A percentile compares a stretch with the other conserved stretches of the same genome.
These are phyloP conservation scores for Aspergillus sojae DNA, from an alignment of 2,329 filamentous ascomycete genomes.

Conservation along the genomic window DNA sequence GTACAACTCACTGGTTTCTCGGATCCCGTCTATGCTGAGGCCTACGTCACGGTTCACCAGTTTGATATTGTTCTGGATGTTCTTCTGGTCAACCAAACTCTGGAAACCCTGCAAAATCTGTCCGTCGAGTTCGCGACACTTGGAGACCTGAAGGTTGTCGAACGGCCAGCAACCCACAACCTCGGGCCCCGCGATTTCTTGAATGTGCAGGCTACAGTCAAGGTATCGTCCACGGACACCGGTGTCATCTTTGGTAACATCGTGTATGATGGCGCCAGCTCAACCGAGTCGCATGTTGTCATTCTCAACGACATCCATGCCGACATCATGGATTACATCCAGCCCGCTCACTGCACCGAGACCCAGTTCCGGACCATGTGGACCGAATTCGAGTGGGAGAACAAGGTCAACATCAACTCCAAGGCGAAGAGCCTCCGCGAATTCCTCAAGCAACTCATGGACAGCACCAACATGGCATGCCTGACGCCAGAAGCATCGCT, in stretches of 20 bases:
- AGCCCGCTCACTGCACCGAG: slow-evolving; percentile 93
- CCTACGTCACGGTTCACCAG: slow-evolving; percentile 97
- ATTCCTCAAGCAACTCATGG: slow-evolving; percentile 94
- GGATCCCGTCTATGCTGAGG: slow-evolving; percentile 97
- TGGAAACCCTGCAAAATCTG: slow-evolving; percentile 92
- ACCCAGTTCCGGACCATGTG: slow-evolving; percentile 99
- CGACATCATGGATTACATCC: slow-evolving; percentile 99
- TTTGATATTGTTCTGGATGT: slow-evolving; percentile 98
- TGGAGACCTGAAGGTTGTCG: slow-evolving; percentile 95
- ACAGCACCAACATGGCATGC: slow-evolving; percentile 98
- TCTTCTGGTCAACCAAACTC: slow-evolving; percentile 94
- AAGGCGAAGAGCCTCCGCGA: slow-evolving; percentile 90
- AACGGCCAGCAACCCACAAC: slow-evolving; percentile 94
- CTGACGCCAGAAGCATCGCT: slow-evolving; percentile 93
- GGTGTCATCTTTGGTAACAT: slow-evolving; percentile 99
- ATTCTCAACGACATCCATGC: slow-evolving; percentile 98
- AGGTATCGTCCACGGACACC: slow-evolving; percentile 96
- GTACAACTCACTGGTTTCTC: slow-evolving; percentile 98
- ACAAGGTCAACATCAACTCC: slow-evolving; percentile 99
- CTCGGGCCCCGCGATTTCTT: slow-evolving; percentile 94
- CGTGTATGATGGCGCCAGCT: slow-evolving; percentile 91
- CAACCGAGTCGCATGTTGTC: slow-evolving; percentile 91
- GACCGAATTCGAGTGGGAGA: slow-evolving; percentile 99
- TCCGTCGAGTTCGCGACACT: slow-evolving; percentile 98
- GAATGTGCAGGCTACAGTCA: slow-evolving; percentile 98